phyloP scores from a whole-genome alignment of 441 rosid species.

The Erodium moschatum region DNA sequence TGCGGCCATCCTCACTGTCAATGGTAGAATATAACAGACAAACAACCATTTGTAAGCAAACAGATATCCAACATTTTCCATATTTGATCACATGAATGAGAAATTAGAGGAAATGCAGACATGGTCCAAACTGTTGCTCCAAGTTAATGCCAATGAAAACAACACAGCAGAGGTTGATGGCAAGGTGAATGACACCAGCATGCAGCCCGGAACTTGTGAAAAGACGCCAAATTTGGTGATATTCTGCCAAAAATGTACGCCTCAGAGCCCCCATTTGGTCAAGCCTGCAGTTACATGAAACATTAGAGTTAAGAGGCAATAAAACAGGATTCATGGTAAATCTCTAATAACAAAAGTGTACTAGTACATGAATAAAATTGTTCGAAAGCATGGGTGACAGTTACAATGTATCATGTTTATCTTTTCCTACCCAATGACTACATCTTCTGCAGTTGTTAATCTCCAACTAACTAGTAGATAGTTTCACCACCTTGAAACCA shows the following conservation, averaged over 20 bases:
- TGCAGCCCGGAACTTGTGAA: conserved; percentile 56
- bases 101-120: conserved; percentile 28
- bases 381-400: neutral
- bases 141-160: conserved; percentile 57
- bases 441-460: too few relatives aligned
- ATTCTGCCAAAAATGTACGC: conserved; percentile 30
- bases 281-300: conserved; percentile 36
- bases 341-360: neutral
- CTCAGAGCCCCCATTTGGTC: conserved; percentile 69
- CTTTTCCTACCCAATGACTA: too few relatives aligned
- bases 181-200: conserved; percentile 61
- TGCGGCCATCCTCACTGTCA: conserved; percentile 60
- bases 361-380: neutral
- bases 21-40: conserved; percentile 12
- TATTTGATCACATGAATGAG: neutral
- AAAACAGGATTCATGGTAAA: neutral
- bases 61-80: neutral
- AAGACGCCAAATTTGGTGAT: conserved; percentile 53
- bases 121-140: conserved; percentile 71
- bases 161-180: conserved; percentile 44
- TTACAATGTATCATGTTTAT: too few relatives aligned
- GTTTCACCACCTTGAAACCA: too few relatives aligned
- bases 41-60: neutral
- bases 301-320: neutral
- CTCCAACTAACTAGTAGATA: too few relatives aligned